These are phyloP conservation scores for Kwoniella newhampshirensis DNA, from an alignment of 768 basidiomycete species.

Conservation along the genomic window DNA sequence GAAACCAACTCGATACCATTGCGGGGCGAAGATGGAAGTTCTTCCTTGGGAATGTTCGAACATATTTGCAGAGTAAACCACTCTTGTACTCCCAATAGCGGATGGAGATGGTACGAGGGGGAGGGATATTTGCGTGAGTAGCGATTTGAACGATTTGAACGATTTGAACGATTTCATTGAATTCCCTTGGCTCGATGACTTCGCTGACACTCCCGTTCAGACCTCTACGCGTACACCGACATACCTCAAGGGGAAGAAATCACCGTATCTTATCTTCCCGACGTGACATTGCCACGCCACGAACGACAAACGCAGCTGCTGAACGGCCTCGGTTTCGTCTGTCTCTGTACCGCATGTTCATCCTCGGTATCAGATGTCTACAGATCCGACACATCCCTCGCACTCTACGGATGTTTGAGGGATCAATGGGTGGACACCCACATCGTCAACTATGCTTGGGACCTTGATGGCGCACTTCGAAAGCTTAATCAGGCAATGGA, in stretches of 20 bases:
- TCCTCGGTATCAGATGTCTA: neutral
- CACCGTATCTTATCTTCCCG: constrained; percentile 10
- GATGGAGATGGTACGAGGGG: constrained; percentile 14
- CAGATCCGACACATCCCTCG: neutral
- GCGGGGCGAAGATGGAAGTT: neutral
- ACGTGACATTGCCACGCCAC: neutral
- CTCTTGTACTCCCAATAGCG: constrained; percentile 16
- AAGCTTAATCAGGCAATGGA: neutral
- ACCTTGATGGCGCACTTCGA: neutral
- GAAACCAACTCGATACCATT: constrained; percentile 18
- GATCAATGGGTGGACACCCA: neutral
- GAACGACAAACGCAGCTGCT: neutral
- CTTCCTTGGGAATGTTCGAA: constrained; percentile 10
- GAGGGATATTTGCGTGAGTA: constrained; percentile 18
- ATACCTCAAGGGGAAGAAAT: constrained; percentile 13
- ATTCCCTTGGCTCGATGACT: too few species aligned
- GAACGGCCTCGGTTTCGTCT: constrained; percentile 6
- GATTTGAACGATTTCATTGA: too few species aligned
- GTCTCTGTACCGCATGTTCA: constrained; percentile 11
- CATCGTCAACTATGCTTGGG: neutral
- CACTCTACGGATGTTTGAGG: neutral
- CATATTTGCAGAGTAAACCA: constrained; percentile 18
- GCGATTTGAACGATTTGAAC: too few species aligned
- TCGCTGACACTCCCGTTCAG: neutral
- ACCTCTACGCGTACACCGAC: constrained; percentile 13